Conservation (phyloP, 140 eudicot species). For the Stevia rebaudiana region DNA sequence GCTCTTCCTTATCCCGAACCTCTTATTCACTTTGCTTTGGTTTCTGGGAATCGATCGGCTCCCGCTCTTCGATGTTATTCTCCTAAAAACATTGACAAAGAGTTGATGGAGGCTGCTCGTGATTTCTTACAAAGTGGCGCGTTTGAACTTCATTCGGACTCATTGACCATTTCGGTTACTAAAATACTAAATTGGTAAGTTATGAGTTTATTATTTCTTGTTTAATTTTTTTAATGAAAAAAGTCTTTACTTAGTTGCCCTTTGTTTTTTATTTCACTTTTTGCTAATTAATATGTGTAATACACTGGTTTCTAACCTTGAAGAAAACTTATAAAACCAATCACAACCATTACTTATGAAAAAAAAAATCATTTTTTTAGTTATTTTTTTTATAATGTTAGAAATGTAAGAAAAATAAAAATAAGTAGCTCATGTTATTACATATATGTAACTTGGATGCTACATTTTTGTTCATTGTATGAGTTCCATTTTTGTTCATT, state of each 20-base stretch:
- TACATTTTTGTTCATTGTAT: too few relatives aligned
- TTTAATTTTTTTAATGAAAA: not conserved
- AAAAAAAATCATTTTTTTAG: too few relatives aligned
- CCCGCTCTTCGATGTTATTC: constrained; percentile 73
- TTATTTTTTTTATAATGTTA: too few relatives aligned
- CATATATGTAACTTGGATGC: too few relatives aligned
- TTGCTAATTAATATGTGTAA: too few relatives aligned
- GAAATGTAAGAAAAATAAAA: too few relatives aligned
- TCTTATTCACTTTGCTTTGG: constrained; percentile 64
- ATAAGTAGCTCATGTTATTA: too few relatives aligned
- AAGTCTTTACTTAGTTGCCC: not conserved
- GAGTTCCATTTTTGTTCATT: too few relatives aligned
- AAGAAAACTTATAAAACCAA: too few relatives aligned
- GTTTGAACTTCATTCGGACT: constrained; percentile 36
- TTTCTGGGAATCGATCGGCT: constrained; percentile 52
- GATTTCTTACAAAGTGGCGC: constrained; percentile 48
- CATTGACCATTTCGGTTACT: constrained; percentile 45
- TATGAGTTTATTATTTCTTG: not conserved
- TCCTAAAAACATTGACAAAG: constrained; percentile 50
- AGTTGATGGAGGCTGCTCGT: constrained; percentile 51
- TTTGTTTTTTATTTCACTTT: too few relatives aligned
- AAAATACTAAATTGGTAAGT: constrained; percentile 59
- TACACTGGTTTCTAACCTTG: too few relatives aligned
- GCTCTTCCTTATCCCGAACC: constrained; percentile 59
- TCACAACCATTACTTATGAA: too few relatives aligned